A percentile compares a stretch with the other conserved stretches of the same genome.
Conservation (phyloP, 495 filamentous ascomycete species). For the Oleoguttula mirabilis region DNA sequence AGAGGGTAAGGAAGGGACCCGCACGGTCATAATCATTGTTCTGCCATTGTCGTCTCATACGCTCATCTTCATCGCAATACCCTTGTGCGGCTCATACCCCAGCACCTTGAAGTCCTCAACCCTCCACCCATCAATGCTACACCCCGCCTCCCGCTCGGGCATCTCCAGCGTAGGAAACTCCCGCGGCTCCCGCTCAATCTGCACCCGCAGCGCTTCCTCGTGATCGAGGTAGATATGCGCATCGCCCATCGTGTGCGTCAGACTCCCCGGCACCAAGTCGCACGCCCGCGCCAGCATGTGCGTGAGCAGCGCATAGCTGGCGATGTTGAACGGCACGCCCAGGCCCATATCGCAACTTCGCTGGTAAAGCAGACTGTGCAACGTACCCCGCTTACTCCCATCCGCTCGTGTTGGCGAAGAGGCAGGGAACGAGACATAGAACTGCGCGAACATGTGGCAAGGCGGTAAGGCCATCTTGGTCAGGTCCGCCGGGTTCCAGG, state of each 20-base stretch:
- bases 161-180: slow-evolving; percentile 63
- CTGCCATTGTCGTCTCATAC: too few species aligned
- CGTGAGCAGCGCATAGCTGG: slow-evolving; percentile 79
- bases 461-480: slow-evolving; percentile 86
- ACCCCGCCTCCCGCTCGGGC: slow-evolving; percentile 41
- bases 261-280: slow-evolving; percentile 65
- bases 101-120: slow-evolving; percentile 78
- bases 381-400: slow-evolving; percentile 41
- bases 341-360: slow-evolving; percentile 95
- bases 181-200: slow-evolving; percentile 68
- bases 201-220: slow-evolving; percentile 68
- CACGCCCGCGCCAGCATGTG: slow-evolving; percentile 86
- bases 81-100: slow-evolving; percentile 82
- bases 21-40: too few species aligned
- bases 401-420: slow-evolving; percentile 10
- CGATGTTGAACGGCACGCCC: slow-evolving; percentile 96
- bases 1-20: too few species aligned
- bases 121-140: slow-evolving; percentile 73
- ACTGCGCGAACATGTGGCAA: slow-evolving; percentile 98
- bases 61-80: slow-evolving; percentile 95
- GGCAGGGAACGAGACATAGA: slow-evolving; percentile 67
- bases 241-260: slow-evolving; percentile 93
- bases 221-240: slow-evolving; percentile 92
- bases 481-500: slow-evolving; percentile 87
- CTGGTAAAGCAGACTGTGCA: slow-evolving; percentile 84